Evolutionary conservation across 2,329 filamentous ascomycete species (phyloP).

Genomic region (Alternaria rosae): DNA sequence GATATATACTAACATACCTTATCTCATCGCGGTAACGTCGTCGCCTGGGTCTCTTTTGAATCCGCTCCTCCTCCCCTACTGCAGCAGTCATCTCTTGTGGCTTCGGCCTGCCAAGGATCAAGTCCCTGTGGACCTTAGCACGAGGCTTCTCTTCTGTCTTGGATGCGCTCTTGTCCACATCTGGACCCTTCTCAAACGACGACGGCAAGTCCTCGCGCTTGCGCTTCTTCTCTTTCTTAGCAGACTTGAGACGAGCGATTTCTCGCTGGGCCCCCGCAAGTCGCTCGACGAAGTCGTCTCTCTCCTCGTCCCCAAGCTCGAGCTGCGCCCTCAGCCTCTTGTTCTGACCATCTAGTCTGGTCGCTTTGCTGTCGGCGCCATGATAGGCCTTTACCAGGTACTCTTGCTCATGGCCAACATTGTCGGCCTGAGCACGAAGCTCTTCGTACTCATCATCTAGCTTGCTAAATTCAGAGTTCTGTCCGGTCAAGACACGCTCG

Average conservation of each 20-base stretch:
- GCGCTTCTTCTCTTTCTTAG: not conserved
- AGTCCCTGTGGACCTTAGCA: not conserved
- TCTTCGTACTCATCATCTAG: too few relatives aligned
- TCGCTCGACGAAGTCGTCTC: not conserved
- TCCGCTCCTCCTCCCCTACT: not conserved
- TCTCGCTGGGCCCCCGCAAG: not conserved
- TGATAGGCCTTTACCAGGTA: too few relatives aligned
- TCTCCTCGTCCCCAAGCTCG: not conserved
- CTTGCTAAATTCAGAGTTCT: too few relatives aligned
- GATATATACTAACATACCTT: too few relatives aligned
- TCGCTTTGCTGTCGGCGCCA: too few relatives aligned
- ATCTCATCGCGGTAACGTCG: too few relatives aligned
- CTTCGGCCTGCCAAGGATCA: not conserved
- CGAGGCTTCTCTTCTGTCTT: not conserved
- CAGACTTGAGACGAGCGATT: not conserved
- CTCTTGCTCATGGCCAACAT: too few relatives aligned
- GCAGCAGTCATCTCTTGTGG: not conserved
- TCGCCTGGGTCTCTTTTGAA: too few relatives aligned
- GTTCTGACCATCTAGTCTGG: too few relatives aligned
- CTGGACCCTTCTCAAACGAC: not conserved
- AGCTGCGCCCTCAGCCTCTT: not conserved
- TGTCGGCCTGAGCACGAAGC: too few relatives aligned
- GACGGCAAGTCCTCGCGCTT: not conserved
- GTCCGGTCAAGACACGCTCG: too few relatives aligned
- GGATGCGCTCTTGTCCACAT: not conserved